Conservation (phyloP, 2,329 filamentous ascomycete genomes). For the Aspergillus novoparasiticus region DNA sequence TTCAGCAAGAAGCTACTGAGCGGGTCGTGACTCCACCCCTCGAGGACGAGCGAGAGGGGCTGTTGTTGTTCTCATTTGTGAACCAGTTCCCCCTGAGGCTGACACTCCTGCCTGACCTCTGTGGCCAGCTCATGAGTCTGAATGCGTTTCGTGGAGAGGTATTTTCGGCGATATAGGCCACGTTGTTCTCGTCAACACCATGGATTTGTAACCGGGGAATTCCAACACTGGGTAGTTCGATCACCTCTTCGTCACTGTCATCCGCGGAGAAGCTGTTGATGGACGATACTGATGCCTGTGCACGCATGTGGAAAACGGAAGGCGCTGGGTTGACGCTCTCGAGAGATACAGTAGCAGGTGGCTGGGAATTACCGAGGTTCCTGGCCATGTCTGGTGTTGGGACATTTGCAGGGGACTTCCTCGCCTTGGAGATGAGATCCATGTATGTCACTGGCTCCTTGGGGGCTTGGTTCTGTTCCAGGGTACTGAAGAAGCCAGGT, state of each 20-base stretch:
- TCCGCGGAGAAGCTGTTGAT: slow-evolving; percentile 26
- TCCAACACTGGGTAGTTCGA: slow-evolving; percentile 34
- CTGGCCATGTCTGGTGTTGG: slow-evolving; percentile 1
- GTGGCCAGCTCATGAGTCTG: slow-evolving; percentile 36
- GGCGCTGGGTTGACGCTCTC: slow-evolving; percentile 19
- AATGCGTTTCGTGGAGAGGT: slow-evolving; percentile 30
- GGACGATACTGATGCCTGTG: slow-evolving; percentile 32
- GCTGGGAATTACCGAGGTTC: slow-evolving; percentile 18
- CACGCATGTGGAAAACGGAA: slow-evolving; percentile 37
- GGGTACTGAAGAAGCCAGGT: slow-evolving; percentile 29
- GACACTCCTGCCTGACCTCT: slow-evolving; percentile 17
- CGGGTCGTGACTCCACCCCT: slow-evolving; percentile 21
- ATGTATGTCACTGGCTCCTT: slow-evolving; percentile 32
- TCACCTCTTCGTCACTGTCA: slow-evolving; percentile 39
- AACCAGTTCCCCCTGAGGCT: slow-evolving; percentile 5
- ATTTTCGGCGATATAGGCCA: slow-evolving; percentile 33
- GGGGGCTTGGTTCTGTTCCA: slow-evolving; percentile 14
- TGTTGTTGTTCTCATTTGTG: background rate
- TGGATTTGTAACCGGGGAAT: slow-evolving; percentile 32
- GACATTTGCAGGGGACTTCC: slow-evolving; percentile 15
- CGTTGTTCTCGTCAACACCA: slow-evolving; percentile 38
- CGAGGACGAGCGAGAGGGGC: background rate
- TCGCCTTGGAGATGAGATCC: slow-evolving; percentile 30
- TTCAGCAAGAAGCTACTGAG: slow-evolving; percentile 31
- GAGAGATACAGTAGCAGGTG: slow-evolving; percentile 11